Conservation (phyloP, 257 asterid genomes). For the Solanum virginianum region DNA sequence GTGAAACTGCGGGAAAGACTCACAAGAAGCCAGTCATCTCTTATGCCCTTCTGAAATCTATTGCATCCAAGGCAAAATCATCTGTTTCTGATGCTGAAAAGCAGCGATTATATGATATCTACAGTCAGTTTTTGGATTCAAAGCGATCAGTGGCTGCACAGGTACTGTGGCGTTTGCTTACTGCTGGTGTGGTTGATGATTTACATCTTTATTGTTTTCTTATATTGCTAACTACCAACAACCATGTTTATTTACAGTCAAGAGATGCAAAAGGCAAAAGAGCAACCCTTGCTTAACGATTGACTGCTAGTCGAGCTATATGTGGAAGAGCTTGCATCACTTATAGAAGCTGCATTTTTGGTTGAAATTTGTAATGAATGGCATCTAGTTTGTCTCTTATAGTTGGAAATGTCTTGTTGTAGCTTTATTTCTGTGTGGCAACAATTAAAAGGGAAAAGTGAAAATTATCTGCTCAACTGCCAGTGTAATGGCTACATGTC, state of each 20-base stretch:
- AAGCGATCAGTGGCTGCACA: constrained; percentile 57
- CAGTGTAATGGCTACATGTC: background rate
- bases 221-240: background rate
- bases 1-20: constrained; percentile 19
- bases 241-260: constrained; percentile 38
- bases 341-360: background rate
- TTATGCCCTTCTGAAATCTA: constrained; percentile 39
- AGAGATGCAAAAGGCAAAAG: constrained; percentile 87
- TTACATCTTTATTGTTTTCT: constrained; percentile 4
- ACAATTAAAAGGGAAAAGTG: background rate
- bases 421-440: background rate
- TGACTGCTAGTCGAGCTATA: background rate
- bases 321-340: background rate
- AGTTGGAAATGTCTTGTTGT: background rate
- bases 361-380: background rate
- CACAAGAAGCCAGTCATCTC: constrained; percentile 59
- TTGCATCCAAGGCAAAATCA: constrained; percentile 66
- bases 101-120: constrained; percentile 54
- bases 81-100: constrained; percentile 87
- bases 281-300: constrained; percentile 66
- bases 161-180: constrained; percentile 22
- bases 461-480: background rate
- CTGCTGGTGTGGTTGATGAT: background rate
- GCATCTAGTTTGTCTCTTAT: background rate
- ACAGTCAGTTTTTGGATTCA: constrained; percentile 80